Base-by-base conservation (phyloP, 1,284 basidiomycete species). In the Sparassis latifolia region DNA sequence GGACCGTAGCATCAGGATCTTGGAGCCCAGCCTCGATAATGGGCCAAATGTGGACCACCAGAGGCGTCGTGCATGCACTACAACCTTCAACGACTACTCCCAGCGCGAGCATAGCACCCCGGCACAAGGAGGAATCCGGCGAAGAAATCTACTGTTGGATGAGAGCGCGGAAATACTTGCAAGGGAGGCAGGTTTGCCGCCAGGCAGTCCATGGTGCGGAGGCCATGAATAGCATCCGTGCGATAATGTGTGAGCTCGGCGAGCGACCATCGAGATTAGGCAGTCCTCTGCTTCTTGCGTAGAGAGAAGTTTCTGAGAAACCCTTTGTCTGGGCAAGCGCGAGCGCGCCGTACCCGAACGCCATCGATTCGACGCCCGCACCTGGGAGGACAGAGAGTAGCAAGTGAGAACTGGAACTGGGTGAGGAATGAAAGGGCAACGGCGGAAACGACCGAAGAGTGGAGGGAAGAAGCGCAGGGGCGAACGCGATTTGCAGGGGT, bases 71-170 rank as follows among this genome's bases (percentile, higher is more conserved):
- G 73, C 79, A 99, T 74, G 99, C 94, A 69, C 91, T 94, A 76
- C 96, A 98, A 29, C 97, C 97, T 69, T 99, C 97, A 52, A 99
- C 94, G 45, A 87, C 84, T 45, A 99, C 92, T 61, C 96, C 97
- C 52, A 99, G 87, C 4, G 96, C 89, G 66, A 97, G 92, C 74
- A 99, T 88, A 5, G 95, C 97, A 45, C 92, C 92, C 58, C 97
- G 95, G 55, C 97, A 89, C 59, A 79, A 70, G 49, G 82, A 74
- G 2, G 89, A 78, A 58, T 96, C 85, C n/a, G 81, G 69, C 4
- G 89, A 92, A 10, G 78, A 75, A 73, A 94, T 89, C 71, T 94
- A 96, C 53, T 86, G 77, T 56, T 84, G 77, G 52, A 97, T 89
- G 59, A 95, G 81, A 99, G 84, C 20, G 92, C 31, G 95, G 94